Evolutionary conservation across 768 basidiomycete species (phyloP), one percentile per base, ranked within the genome.

Genomic region (Kwoniella shandongensis): DNA sequence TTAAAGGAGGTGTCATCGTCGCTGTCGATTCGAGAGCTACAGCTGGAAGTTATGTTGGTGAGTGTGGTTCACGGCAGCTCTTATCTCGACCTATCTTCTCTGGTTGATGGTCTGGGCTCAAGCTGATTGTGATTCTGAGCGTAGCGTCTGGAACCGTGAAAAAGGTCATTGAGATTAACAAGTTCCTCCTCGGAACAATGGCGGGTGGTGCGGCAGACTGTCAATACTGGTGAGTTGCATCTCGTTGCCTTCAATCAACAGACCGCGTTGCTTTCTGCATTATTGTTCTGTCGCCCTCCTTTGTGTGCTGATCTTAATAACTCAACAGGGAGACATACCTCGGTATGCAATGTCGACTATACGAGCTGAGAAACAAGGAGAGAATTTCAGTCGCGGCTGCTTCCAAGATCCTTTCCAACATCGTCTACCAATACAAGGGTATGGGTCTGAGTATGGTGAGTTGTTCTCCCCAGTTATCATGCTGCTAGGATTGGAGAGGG

Each of bases 131-230:
- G 25, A 35, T 48, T 10, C 38, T 7, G 10, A 36, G 23, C 6
- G 26, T 72, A 97, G 94, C 94, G 0, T 91, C 87, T 18, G 93
- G 94, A 51, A 98, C 94, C 15, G 91, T 99, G 61, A 98, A 94
- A 82, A 99, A 97, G 81, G 93, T 99, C 63, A 98, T 99, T 68
- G 96, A 99, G 80, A 99, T 99, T 79, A 98, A 98, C 80, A 91
- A 91, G 39, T 98, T 92, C 80, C 79, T 99, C 47, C 83, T 99
- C n/a, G 96, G 96, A 60, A 99, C 96, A 1, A 98, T 99, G 94
- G 96, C 96, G 61, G 96, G 96, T 78, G 94, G 94, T 78, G 96
- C 96, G 67, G 94, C 92, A 86, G 72, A 64, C 82, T 81, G 67
- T 53, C 68, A 76, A 61, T 76, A 76, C 52, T 76, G 75, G 75